Percentiles rank a stretch among this genome's conserved stretches.
These are phyloP conservation scores for Musa balbisiana DNA, from an alignment of 202 grass and related monocot genomes.

Conservation along the genomic window DNA sequence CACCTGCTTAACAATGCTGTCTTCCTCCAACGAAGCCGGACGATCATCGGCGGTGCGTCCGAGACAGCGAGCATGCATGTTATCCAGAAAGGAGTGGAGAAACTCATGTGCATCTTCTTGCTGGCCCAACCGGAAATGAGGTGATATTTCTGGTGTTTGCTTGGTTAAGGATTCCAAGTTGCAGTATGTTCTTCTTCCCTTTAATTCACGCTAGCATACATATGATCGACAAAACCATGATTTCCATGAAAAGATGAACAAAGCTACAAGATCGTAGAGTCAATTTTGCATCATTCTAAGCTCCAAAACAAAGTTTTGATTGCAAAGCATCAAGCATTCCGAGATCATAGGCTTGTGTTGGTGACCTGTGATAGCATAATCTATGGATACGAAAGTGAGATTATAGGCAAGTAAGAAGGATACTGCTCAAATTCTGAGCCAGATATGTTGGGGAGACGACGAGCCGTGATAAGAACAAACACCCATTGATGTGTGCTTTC, in stretches of 20 bases:
- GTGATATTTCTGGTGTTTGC: constrained; percentile 55
- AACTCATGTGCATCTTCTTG: constrained; percentile 98
- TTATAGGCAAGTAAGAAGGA: constrained; percentile 41
- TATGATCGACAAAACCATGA: no score
- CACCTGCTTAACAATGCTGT: constrained; percentile 75
- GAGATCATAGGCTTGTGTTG: no score
- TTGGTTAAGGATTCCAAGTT: constrained; percentile 37
- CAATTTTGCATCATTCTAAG: no score
- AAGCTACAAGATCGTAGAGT: no score
- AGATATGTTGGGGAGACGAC: constrained; percentile 52
- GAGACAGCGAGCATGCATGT: constrained; percentile 50
- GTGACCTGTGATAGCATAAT: background rate
- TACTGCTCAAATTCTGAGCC: constrained; percentile 77
- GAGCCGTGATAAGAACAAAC: constrained; percentile 48
- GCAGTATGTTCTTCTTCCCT: background rate
- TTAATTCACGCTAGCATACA: background rate
- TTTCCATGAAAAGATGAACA: no score
- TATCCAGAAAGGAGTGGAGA: constrained; percentile 64
- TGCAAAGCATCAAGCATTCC: no score
- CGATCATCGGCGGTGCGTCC: constrained; percentile 36
- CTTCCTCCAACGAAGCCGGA: constrained; percentile 34
- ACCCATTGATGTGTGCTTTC: constrained; percentile 53
- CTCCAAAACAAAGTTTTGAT: no score
- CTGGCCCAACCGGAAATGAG: constrained; percentile 51
- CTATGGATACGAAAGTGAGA: constrained; percentile 3